A percentile compares a stretch with the other conserved stretches of the same genome.
Conservation (phyloP, 169 alveolate species). For the Cystoisospora suis region DNA sequence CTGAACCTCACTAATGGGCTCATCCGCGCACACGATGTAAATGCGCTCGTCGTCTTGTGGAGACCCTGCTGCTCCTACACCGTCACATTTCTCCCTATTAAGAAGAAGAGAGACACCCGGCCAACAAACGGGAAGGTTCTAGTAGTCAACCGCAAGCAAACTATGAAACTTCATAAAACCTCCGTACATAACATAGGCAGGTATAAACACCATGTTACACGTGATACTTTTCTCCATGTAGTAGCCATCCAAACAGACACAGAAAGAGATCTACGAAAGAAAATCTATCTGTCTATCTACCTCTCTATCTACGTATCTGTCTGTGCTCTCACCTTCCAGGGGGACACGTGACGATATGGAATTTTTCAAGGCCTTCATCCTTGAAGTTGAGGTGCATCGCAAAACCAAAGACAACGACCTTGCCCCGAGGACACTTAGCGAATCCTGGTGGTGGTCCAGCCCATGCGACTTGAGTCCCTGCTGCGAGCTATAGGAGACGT, state of each 20-base stretch:
- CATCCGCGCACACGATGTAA: slow-evolving; percentile 13
- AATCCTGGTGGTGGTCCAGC: slow-evolving; percentile 62
- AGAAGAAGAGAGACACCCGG: no score
- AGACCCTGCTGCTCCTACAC: not conserved
- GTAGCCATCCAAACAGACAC: no score
- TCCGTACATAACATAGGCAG: no score
- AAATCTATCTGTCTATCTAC: no score
- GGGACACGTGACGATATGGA: not conserved
- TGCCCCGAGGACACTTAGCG: slow-evolving; percentile 49
- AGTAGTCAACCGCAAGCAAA: no score
- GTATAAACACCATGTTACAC: no score
- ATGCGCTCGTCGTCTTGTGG: not conserved
- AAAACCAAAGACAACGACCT: slow-evolving; percentile 35
- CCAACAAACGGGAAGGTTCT: no score
- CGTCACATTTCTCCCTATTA: slow-evolving; percentile 32
- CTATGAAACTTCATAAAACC: no score
- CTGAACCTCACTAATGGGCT: slow-evolving; percentile 1
- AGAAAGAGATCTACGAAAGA: no score
- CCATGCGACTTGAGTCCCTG: slow-evolving; percentile 25
- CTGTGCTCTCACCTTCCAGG: not conserved
- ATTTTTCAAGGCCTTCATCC: not conserved
- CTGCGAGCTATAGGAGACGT: slow-evolving; percentile 23
- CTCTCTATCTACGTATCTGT: not conserved
- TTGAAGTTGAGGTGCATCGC: slow-evolving; percentile 47
- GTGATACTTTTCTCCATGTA: no score